These are phyloP conservation scores for Phytopythium aichiense DNA, from an alignment of 352 stramenopile species.

Conservation along the genomic window DNA sequence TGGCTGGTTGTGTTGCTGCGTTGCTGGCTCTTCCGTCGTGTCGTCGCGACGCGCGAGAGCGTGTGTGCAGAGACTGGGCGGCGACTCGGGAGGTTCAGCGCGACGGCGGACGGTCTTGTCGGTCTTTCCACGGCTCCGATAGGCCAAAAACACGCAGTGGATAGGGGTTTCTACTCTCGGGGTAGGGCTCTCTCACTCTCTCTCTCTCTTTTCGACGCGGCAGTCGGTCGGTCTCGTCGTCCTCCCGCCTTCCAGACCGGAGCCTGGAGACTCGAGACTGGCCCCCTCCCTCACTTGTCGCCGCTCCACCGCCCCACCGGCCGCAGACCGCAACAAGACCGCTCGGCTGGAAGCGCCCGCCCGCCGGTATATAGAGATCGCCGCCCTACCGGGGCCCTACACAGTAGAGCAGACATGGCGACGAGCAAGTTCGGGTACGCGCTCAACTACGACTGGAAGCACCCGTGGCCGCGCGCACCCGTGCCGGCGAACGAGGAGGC, in stretches of 20 bases:
- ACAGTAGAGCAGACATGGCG: too few species aligned
- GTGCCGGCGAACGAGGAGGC: constrained; percentile 69
- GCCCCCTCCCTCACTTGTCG: too few species aligned
- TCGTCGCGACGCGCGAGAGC: background rate
- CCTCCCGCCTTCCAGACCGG: too few species aligned
- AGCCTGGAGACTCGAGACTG: too few species aligned
- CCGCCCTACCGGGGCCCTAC: background rate
- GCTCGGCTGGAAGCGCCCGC: background rate
- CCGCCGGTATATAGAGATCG: background rate
- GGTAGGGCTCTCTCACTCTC: too few species aligned
- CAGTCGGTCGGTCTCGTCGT: too few species aligned
- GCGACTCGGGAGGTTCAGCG: background rate
- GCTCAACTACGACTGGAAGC: constrained; percentile 84
- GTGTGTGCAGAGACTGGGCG: background rate
- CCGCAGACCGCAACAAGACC: background rate
- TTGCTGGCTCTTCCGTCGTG: background rate
- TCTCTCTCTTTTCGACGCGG: background rate
- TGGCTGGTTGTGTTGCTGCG: too few species aligned
- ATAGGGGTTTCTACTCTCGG: background rate
- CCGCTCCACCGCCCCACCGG: background rate
- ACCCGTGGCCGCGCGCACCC: constrained; percentile 74
- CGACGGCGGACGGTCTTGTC: background rate
- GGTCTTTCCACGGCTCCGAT: background rate
- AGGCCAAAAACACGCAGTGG: background rate
- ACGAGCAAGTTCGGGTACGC: constrained; percentile 59